Conservation (phyloP, 768 basidiomycete genomes). For the Lactarius akahatsu region DNA sequence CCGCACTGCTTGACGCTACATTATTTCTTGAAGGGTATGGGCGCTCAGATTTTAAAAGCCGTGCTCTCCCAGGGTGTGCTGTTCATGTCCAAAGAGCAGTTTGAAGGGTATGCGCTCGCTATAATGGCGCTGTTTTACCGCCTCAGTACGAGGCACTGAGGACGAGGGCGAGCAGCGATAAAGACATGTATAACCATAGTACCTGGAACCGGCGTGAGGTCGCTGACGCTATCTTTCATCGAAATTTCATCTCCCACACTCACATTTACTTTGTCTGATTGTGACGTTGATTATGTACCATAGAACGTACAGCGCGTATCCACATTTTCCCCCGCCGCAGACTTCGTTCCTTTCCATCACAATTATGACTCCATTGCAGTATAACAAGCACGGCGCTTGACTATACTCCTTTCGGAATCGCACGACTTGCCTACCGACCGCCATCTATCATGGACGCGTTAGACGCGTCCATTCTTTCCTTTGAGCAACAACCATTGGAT, state of each 20-base stretch:
- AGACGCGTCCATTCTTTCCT: constrained; percentile 12
- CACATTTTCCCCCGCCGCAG: background rate
- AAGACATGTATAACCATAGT: background rate
- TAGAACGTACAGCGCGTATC: background rate
- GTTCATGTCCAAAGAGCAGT: constrained; percentile 97
- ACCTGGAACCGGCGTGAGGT: no score
- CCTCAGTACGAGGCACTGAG: constrained; percentile 6
- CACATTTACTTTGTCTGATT: background rate
- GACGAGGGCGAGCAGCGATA: no score
- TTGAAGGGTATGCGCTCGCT: constrained; percentile 82
- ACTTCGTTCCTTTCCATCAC: background rate
- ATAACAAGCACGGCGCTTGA: background rate
- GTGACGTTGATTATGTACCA: background rate
- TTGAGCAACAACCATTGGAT: constrained; percentile 21
- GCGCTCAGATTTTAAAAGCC: constrained; percentile 94
- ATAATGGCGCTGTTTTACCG: constrained; percentile 54
- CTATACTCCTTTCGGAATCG: background rate
- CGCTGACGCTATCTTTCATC: no score
- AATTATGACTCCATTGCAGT: background rate
- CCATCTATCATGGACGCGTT: constrained; percentile 23
- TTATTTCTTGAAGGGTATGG: constrained; percentile 69
- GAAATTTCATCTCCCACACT: no score
- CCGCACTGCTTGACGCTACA: background rate
- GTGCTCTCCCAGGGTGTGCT: constrained; percentile 92
- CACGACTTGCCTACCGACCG: constrained; percentile 5